Evolutionary conservation across 2,329 filamentous ascomycete genomes (phyloP).

Genomic region (Pyrenophora tritici-repentis): DNA sequence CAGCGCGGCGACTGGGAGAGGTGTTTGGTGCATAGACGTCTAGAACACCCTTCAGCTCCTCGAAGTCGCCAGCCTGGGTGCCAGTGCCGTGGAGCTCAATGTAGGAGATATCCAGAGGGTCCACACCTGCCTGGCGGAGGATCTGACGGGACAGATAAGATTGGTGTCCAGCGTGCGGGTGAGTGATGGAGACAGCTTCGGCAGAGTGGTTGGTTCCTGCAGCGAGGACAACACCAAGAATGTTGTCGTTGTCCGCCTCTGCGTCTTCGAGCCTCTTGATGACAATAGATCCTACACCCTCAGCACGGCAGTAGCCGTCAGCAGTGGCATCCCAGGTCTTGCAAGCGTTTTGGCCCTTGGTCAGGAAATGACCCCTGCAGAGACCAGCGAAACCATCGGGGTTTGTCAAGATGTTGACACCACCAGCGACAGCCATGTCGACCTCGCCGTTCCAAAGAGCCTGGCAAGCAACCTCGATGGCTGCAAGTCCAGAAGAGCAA

Average conservation of each 20-base stretch:
- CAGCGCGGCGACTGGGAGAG: slow-evolving; percentile 1
- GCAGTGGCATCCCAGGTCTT: slow-evolving; percentile 41
- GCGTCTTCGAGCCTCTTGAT: slow-evolving; percentile 45
- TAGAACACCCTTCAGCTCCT: slow-evolving; percentile 31
- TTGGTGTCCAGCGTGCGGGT: slow-evolving; percentile 33
- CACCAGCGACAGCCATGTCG: slow-evolving; percentile 35
- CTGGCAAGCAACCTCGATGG: slow-evolving; percentile 33
- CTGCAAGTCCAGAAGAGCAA: slow-evolving; percentile 44
- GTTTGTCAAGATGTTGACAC: slow-evolving; percentile 32
- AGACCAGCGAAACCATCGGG: slow-evolving; percentile 40
- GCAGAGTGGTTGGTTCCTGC: slow-evolving; percentile 42
- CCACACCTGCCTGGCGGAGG: slow-evolving; percentile 41
- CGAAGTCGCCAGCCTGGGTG: slow-evolving; percentile 36
- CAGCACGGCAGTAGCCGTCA: slow-evolving; percentile 41
- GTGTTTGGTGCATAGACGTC: slow-evolving; percentile 16
- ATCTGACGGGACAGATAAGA: slow-evolving; percentile 20
- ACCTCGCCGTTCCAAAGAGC: slow-evolving; percentile 36
- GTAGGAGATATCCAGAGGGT: slow-evolving; percentile 38
- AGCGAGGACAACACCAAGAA: slow-evolving; percentile 39
- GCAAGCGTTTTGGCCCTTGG: slow-evolving; percentile 30
- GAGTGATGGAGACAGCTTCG: slow-evolving; percentile 40
- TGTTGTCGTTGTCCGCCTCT: slow-evolving; percentile 36
- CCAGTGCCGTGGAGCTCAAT: slow-evolving; percentile 43
- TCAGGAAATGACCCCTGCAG: slow-evolving; percentile 30
- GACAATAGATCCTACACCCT: slow-evolving; percentile 37